Evolutionary conservation across 306 rosid genomes (phyloP).

Genomic region (Dryas alaskensis): DNA sequence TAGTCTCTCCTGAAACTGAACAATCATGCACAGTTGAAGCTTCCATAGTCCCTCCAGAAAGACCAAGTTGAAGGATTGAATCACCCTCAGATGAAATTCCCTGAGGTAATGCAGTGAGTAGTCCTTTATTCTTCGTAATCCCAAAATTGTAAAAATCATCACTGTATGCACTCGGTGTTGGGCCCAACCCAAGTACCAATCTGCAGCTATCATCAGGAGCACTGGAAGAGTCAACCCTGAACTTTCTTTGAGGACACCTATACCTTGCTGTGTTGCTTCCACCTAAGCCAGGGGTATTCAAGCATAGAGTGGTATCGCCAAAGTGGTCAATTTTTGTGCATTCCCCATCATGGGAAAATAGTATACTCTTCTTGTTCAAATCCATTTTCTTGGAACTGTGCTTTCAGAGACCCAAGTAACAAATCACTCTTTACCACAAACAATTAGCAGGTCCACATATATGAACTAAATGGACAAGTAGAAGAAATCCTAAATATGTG

Average conservation of each 20-base stretch:
- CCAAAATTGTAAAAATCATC: conserved; percentile 49
- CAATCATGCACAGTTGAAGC: conserved; percentile 52
- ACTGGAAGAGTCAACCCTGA: conserved; percentile 44
- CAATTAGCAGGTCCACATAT: conserved; percentile 34
- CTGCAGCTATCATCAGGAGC: conserved; percentile 78
- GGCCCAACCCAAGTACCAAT: conserved; percentile 94
- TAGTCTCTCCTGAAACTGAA: conserved; percentile 60
- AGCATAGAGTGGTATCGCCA: conserved; percentile 72
- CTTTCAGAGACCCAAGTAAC: conserved; percentile 40
- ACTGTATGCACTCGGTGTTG: conserved; percentile 69
- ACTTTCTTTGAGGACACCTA: conserved; percentile 39
- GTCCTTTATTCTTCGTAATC: conserved; percentile 46
- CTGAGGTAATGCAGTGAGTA: conserved; percentile 37
- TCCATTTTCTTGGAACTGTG: conserved; percentile 62
- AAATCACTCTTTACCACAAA: conserved; percentile 38
- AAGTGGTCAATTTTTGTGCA: conserved; percentile 45
- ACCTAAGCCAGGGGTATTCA: conserved; percentile 62
- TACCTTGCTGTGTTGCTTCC: conserved; percentile 45
- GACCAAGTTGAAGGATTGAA: conserved; percentile 86
- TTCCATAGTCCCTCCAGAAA: conserved; percentile 76
- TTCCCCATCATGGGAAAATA: conserved; percentile 54
- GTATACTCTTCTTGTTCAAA: conserved; percentile 56
- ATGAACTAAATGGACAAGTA: conserved; percentile 27
- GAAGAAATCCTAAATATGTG: conserved; percentile 35
- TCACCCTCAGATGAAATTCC: conserved; percentile 55